Evolutionary conservation across 345 rosid species (phyloP).

Genomic region (Populus nigra): DNA sequence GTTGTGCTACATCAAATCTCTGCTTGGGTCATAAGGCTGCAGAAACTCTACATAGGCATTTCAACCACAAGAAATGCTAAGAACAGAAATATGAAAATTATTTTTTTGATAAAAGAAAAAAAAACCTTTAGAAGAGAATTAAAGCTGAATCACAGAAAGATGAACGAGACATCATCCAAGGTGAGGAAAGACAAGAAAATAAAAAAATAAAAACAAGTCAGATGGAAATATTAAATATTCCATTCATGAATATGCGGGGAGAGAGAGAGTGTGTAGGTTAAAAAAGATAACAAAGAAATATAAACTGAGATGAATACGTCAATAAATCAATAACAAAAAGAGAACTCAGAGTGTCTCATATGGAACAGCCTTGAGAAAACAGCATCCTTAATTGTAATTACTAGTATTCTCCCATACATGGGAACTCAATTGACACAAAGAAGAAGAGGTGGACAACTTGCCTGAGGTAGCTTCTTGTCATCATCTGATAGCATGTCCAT

Average conservation of each 20-base stretch:
- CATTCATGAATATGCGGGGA: not conserved
- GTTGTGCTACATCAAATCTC: no score
- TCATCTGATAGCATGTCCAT: slow-evolving; percentile 97
- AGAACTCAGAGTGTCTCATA: not conserved
- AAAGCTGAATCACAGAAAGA: no score
- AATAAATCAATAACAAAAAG: not conserved
- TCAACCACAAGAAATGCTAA: no score
- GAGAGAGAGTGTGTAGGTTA: not conserved
- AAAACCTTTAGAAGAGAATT: no score
- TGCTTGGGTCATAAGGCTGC: no score
- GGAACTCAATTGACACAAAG: slow-evolving; percentile 3
- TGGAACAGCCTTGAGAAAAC: not conserved
- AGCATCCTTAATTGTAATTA: not conserved
- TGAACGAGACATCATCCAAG: not conserved
- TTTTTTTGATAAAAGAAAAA: no score
- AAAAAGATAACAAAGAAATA: not conserved
- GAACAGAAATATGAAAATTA: no score
- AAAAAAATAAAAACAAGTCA: not conserved
- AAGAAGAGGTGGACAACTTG: slow-evolving; percentile 40
- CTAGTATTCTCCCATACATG: not conserved
- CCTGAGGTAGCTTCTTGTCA: slow-evolving; percentile 99
- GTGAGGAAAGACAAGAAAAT: not conserved
- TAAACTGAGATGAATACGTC: not conserved
- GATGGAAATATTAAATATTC: not conserved
- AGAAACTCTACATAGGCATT: no score